A percentile compares a stretch with the other conserved stretches of the same genome.
Conservation (phyloP, 2,329 filamentous ascomycete genomes). For the Colletotrichum chlorophyti region DNA sequence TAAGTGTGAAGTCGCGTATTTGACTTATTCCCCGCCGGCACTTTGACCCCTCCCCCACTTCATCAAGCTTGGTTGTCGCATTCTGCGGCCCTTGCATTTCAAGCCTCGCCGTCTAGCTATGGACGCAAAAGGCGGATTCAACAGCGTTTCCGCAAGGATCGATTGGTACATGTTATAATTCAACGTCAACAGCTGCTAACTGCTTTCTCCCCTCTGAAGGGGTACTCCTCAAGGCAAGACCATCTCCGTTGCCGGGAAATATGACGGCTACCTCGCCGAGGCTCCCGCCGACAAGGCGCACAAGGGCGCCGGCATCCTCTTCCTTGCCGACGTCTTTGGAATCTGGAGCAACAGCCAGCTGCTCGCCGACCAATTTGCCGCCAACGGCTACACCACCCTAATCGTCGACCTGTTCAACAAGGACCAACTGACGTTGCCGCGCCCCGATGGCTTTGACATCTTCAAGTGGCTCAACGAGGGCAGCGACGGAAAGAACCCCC, state of each 20-base stretch:
- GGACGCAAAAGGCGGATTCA: background rate
- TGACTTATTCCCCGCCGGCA: background rate
- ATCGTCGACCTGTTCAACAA: slow-evolving; percentile 47
- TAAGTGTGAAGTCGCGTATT: slow-evolving; percentile 40
- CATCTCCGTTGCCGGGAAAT: slow-evolving; percentile 51
- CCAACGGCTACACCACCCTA: slow-evolving; percentile 46
- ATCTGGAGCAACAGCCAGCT: slow-evolving; percentile 55
- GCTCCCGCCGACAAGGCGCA: slow-evolving; percentile 48
- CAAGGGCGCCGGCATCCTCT: slow-evolving; percentile 51
- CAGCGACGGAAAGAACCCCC: slow-evolving; percentile 54
- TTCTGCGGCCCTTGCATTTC: background rate
- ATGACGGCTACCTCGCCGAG: slow-evolving; percentile 59
- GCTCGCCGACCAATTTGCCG: slow-evolving; percentile 48
- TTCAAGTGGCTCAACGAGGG: slow-evolving; percentile 47
- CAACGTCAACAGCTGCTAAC: background rate
- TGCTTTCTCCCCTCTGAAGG: slow-evolving; percentile 37
- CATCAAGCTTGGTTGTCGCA: slow-evolving; percentile 7
- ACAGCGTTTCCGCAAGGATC: background rate
- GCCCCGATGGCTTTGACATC: slow-evolving; percentile 36
- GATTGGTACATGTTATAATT: no score
- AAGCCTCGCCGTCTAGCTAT: background rate
- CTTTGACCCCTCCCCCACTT: slow-evolving; percentile 20
- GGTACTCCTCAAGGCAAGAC: slow-evolving; percentile 54
- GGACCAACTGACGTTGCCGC: slow-evolving; percentile 54
- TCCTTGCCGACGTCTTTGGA: slow-evolving; percentile 56